phyloP scores from a whole-genome alignment of 495 filamentous ascomycete genomes.

The Apiosordaria backusii region DNA sequence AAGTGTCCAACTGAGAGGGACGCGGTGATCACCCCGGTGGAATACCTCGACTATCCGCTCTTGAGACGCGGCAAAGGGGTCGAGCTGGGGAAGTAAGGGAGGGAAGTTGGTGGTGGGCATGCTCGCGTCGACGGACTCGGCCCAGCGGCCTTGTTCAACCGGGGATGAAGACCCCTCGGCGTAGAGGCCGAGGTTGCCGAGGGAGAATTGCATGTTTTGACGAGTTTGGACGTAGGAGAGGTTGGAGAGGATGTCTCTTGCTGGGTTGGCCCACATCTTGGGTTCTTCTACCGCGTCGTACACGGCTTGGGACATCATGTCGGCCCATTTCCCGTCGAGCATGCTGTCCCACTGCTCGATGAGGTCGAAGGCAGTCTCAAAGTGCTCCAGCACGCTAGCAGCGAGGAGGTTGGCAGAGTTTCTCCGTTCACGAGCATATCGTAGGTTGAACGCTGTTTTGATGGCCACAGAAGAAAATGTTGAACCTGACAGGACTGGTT shows the following conservation, averaged over 20 bases:
- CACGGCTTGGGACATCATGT: constrained; percentile 49
- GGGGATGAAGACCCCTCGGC: constrained; percentile 52
- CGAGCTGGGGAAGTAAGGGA: constrained; percentile 47
- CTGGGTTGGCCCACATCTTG: constrained; percentile 51
- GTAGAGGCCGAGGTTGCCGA: constrained; percentile 57
- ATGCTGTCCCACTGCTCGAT: constrained; percentile 55
- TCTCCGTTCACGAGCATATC: constrained; percentile 54
- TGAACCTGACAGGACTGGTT: constrained; percentile 53
- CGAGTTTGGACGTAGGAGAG: constrained; percentile 46
- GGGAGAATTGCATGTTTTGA: constrained; percentile 44
- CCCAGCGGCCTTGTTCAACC: constrained; percentile 52
- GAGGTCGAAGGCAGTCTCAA: constrained; percentile 53
- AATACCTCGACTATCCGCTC: constrained; percentile 57
- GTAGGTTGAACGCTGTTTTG: constrained; percentile 43
- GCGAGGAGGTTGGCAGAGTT: constrained; percentile 56
- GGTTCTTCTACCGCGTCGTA: constrained; percentile 38
- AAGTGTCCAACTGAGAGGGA: constrained; percentile 45
- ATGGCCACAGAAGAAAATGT: constrained; percentile 52
- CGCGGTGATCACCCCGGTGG: constrained; percentile 46
- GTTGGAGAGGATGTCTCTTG: constrained; percentile 51
- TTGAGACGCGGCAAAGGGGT: constrained; percentile 46
- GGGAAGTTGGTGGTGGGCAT: constrained; percentile 41
- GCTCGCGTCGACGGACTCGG: constrained; percentile 36
- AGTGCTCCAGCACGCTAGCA: constrained; percentile 47
- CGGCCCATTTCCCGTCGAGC: constrained; percentile 59